These are phyloP conservation scores for Sarocladium oryzae DNA, from an alignment of 2,329 filamentous ascomycete genomes.

Conservation along the genomic window DNA sequence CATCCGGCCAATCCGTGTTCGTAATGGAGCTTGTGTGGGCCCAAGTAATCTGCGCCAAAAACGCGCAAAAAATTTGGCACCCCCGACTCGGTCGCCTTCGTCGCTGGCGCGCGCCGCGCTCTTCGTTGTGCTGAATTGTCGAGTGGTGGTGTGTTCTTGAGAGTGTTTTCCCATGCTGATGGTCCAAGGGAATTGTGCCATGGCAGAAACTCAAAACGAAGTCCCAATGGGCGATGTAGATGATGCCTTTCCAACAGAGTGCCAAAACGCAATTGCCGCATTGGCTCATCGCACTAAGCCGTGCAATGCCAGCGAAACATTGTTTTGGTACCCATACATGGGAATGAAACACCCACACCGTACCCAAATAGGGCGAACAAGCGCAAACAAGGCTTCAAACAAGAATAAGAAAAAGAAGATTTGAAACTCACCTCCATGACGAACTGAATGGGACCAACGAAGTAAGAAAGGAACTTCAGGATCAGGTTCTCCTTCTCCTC, in stretches of 20 bases:
- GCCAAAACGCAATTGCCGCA: not conserved
- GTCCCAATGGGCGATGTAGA: too few species aligned
- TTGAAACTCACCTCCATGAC: conserved; percentile 72
- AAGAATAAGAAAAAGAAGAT: conserved; percentile 6
- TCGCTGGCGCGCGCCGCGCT: conserved; percentile 1
- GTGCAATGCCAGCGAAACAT: conserved; percentile 9
- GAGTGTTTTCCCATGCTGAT: not conserved
- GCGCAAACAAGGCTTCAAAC: not conserved
- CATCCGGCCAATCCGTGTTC: conserved; percentile 3
- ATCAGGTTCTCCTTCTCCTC: conserved; percentile 82
- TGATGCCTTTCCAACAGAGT: not conserved
- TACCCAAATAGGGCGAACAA: conserved; percentile 1
- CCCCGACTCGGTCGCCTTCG: conserved; percentile 9
- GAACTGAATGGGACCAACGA: conserved; percentile 85
- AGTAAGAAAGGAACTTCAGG: conserved; percentile 77
- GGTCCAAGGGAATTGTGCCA: not conserved
- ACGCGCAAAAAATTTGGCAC: conserved; percentile 16
- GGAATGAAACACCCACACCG: not conserved
- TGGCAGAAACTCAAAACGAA: not conserved
- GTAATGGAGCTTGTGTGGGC: conserved; percentile 25
- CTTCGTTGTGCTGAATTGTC: not conserved
- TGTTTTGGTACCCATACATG: not conserved
- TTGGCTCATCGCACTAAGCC: not conserved
- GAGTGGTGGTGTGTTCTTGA: not conserved
- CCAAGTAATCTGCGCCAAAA: conserved; percentile 26